Evolutionary conservation across 73 alveolate species (phyloP).

Genomic region (Stentor roeselii): DNA sequence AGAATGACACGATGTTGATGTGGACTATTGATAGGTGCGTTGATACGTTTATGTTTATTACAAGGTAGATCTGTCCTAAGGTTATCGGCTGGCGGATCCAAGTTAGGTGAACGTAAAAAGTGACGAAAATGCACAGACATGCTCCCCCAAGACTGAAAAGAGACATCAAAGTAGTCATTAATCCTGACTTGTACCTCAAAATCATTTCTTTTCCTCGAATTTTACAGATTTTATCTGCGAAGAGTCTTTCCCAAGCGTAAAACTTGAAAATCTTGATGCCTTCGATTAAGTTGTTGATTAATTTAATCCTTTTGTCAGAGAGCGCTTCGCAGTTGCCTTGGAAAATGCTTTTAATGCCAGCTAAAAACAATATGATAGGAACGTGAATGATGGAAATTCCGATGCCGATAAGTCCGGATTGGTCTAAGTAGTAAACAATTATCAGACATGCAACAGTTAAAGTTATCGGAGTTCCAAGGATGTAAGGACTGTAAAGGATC

Average conservation of each 20-base stretch:
- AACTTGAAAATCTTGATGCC: constrained; percentile 44
- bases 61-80: not conserved
- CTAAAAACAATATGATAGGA: not conserved
- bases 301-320: constrained; percentile 35
- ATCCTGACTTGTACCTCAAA: not conserved
- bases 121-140: not conserved
- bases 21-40: not conserved
- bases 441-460: not conserved
- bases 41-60: no score
- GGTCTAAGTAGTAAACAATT: not conserved
- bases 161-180: not conserved
- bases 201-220: constrained; percentile 33
- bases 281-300: constrained; percentile 38
- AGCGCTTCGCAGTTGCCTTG: not conserved
- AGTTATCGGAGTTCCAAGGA: not conserved
- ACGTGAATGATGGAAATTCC: not conserved
- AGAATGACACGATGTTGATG: not conserved
- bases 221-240: constrained; percentile 27
- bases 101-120: not conserved
- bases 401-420: not conserved
- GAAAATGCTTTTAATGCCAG: not conserved
- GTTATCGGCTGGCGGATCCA: not conserved
- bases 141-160: not conserved
- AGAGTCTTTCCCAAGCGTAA: constrained; percentile 53
- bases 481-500: not conserved